Conservation (phyloP, 176 grass and related monocot species). For the Bolboschoenus planiculmis region DNA sequence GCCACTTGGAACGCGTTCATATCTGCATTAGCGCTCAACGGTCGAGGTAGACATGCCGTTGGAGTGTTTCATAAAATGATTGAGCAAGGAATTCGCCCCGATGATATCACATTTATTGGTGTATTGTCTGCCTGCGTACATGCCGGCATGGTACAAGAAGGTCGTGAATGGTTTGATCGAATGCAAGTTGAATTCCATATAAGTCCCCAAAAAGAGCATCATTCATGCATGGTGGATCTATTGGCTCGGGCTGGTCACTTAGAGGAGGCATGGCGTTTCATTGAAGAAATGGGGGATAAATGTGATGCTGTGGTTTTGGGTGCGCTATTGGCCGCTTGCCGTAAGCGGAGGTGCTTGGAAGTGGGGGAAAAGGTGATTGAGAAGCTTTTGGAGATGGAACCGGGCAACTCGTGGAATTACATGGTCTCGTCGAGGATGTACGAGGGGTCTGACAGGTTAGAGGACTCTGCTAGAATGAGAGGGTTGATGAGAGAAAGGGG, state of each 20-base stretch:
- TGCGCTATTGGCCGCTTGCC: conserved; percentile 58
- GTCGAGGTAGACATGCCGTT: conserved; percentile 48
- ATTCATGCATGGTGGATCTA: conserved; percentile 83
- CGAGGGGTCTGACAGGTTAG: conserved; percentile 44
- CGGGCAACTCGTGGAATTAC: conserved; percentile 76
- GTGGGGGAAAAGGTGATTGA: conserved; percentile 59
- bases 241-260: conserved; percentile 59
- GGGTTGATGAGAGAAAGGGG: conserved; percentile 75
- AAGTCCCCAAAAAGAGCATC: conserved; percentile 64
- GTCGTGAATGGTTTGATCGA: conserved; percentile 44
- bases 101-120: conserved; percentile 67
- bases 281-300: conserved; percentile 54
- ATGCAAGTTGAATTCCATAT: conserved; percentile 48
- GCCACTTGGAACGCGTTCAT: conserved; percentile 87
- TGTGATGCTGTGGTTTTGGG: conserved; percentile 67
- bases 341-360: conserved; percentile 53
- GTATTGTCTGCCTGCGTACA: conserved; percentile 83
- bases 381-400: conserved; percentile 70
- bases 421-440: conserved; percentile 85
- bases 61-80: conserved; percentile 56
- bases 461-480: conserved; percentile 76
- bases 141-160: conserved; percentile 55
- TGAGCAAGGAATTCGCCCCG: conserved; percentile 31
- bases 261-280: conserved; percentile 70
- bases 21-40: conserved; percentile 61